Evolutionary conservation across 2,329 filamentous ascomycete species (phyloP).

Genomic region (Trichoderma endophyticum): DNA sequence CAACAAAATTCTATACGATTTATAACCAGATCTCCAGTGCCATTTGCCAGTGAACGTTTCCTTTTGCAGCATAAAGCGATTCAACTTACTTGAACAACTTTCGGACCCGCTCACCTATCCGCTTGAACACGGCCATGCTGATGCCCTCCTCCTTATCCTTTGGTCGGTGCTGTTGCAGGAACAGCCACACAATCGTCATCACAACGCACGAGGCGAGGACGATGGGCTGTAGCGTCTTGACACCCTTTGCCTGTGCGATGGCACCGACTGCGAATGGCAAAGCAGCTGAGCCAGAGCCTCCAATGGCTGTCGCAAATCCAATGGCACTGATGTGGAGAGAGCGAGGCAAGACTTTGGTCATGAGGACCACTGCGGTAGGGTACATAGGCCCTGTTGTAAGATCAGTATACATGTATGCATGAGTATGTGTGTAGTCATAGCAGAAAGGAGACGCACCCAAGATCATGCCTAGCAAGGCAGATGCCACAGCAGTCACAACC

Average conservation of each 20-base stretch:
- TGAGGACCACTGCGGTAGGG: slow-evolving; percentile 68
- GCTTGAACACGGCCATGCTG: neutral
- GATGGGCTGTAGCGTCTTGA: slow-evolving; percentile 43
- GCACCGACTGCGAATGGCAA: slow-evolving; percentile 66
- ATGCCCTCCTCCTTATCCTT: slow-evolving; percentile 5
- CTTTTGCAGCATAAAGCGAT: neutral
- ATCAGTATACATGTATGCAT: neutral
- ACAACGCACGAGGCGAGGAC: neutral
- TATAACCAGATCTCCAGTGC: neutral
- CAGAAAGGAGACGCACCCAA: neutral
- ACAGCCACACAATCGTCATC: slow-evolving; percentile 1
- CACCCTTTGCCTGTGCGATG: slow-evolving; percentile 57
- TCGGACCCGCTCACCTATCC: neutral
- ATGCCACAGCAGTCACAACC: slow-evolving; percentile 68
- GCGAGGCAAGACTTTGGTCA: slow-evolving; percentile 69
- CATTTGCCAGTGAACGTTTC: neutral
- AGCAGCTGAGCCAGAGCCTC: slow-evolving; percentile 67
- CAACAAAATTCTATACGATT: neutral
- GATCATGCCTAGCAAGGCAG: slow-evolving; percentile 52
- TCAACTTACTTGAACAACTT: neutral
- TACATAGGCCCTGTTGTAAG: slow-evolving; percentile 71
- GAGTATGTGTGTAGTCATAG: neutral
- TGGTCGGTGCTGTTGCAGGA: slow-evolving; percentile 2
- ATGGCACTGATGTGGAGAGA: slow-evolving; percentile 76
- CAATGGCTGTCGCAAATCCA: slow-evolving; percentile 76